These are phyloP conservation scores for Colletotrichum sp. DNA, from an alignment of 2,329 filamentous ascomycete species.

Conservation along the genomic window DNA sequence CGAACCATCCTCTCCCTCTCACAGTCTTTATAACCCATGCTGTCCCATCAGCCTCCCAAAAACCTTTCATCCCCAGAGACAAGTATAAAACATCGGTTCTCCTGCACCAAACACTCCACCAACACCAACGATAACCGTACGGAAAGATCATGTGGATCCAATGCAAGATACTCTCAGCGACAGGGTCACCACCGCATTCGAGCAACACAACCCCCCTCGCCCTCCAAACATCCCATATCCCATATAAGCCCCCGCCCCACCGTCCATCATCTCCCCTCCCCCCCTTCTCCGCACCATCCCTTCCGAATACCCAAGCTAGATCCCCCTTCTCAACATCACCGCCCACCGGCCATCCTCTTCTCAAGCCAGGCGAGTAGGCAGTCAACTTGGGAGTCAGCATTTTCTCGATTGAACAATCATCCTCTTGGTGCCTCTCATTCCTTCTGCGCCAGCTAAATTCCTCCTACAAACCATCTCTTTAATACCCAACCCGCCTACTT, in stretches of 20 bases:
- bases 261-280: too few species aligned
- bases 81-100: not conserved
- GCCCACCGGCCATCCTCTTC: fast-evolving
- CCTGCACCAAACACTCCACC: not conserved
- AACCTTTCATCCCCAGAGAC: not conserved
- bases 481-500: not conserved
- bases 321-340: too few species aligned
- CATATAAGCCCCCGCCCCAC: too few species aligned
- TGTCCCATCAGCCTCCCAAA: not conserved
- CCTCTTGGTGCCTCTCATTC: too few species aligned
- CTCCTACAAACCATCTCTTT: fast-evolving
- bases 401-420: too few species aligned
- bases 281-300: too few species aligned
- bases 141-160: not conserved
- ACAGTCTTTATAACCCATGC: not conserved
- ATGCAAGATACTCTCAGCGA: not conserved
- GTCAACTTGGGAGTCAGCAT: too few species aligned
- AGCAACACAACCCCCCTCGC: not conserved
- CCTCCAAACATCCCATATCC: too few species aligned
- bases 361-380: too few species aligned
- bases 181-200: not conserved
- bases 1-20: not conserved
- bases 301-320: too few species aligned
- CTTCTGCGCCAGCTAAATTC: too few species aligned
- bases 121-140: fast-evolving